A percentile compares a stretch with the other conserved stretches of the same genome.
Evolutionary conservation across 768 basidiomycete genomes (phyloP).

Genomic region (Xerocomellus amylosporus): DNA sequence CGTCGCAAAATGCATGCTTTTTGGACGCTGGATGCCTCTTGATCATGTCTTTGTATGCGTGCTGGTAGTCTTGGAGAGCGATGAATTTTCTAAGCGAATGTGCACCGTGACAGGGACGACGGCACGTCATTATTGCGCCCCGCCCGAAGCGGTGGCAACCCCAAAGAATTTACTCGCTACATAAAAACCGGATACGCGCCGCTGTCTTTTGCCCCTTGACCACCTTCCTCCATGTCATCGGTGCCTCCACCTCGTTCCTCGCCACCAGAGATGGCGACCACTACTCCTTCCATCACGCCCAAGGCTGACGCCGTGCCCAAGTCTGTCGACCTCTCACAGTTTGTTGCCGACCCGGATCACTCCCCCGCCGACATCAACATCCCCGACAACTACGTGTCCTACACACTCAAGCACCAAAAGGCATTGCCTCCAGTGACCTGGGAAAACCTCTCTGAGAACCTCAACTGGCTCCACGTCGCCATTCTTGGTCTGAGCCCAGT

Average conservation of each 20-base stretch:
- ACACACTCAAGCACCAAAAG: constrained; percentile 68
- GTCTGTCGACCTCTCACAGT: constrained; percentile 2
- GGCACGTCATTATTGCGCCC: not conserved
- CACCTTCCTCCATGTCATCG: constrained; percentile 26
- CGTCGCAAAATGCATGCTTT: not conserved
- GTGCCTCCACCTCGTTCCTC: constrained; percentile 20
- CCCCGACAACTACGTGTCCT: constrained; percentile 80
- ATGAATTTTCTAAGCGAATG: not conserved
- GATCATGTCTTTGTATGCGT: not conserved
- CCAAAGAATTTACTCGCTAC: constrained; percentile 33
- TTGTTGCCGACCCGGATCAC: constrained; percentile 29
- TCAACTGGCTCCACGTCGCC: constrained; percentile 74
- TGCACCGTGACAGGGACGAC: not conserved
- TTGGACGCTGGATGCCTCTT: not conserved
- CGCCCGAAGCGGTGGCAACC: constrained; percentile 26
- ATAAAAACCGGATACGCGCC: constrained; percentile 21
- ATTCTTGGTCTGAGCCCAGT: constrained; percentile 74
- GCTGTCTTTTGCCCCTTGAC: constrained; percentile 23
- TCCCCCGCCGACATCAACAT: constrained; percentile 55
- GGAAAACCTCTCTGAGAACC: constrained; percentile 55
- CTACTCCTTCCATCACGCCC: constrained; percentile 9
- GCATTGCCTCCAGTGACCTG: constrained; percentile 64
- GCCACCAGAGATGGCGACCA: constrained; percentile 15
- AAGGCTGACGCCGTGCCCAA: not conserved
- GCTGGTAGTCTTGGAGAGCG: not conserved